Base-by-base conservation (phyloP, 257 asterid species). In the Orobanche coerulescens region DNA sequence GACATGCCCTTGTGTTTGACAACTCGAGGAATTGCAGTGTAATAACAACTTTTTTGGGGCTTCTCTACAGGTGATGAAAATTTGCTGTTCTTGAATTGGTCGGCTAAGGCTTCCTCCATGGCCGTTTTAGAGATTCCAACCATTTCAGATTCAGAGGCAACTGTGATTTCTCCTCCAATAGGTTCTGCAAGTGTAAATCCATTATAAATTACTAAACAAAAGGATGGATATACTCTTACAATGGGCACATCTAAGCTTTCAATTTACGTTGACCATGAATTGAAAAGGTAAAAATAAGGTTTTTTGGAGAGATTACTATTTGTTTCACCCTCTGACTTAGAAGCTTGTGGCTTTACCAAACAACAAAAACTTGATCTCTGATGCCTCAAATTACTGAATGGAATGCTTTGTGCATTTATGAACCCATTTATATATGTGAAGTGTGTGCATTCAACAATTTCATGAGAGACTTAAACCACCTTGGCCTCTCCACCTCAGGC, bases 131-230 rank as follows among this genome's bases (percentile, higher is more conserved):
- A 78, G 51, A 74, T 79, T 49, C 71, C 83, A 61, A 69, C 71
- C 74, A 71, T 66, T 8, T 77, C 88, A 62, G 86, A 69, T 72
- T 93, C 98, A 50, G 68, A 78, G n/a, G 88, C 74, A 77, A 93
- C 74, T 40, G 97, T 70, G 65, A 93, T 93, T 80, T 88, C 95
- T 49, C 98, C 95, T 75, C 98, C 97, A 53, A 81, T 61, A 56
- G 98, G 98, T 72, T 81, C 98, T 93, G 81, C 14, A 23, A 69
- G 70, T 55, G 67, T 28, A 52, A 43, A 65, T 23, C 39, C 25
- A 61, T 37, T 36, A 22, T 22, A 56, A 61, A 67, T 52, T 26
- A 48, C 31, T 25, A 37, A 66, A 60, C 56, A 73, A 33, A 36
- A 49, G 34, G 12, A 44, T 42, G 30, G 22, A 61, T 3, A 42